These are phyloP conservation scores for Debaryomyces castellii DNA, from an alignment of 805 yeast species.

Conservation along the genomic window DNA sequence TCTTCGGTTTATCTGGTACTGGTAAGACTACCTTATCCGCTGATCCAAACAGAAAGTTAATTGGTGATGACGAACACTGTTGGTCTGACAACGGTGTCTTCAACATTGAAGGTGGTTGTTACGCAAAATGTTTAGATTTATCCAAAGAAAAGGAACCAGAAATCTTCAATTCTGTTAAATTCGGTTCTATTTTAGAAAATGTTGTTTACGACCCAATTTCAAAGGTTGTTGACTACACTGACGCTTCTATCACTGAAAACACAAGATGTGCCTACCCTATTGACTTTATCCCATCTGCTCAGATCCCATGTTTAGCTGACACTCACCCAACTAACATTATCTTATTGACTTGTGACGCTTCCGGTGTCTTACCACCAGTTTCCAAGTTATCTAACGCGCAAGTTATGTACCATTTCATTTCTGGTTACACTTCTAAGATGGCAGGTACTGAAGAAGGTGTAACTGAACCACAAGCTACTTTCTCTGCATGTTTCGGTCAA, in stretches of 20 bases:
- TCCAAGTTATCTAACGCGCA: constrained; percentile 91
- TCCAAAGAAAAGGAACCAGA: constrained; percentile 95
- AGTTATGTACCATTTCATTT: constrained; percentile 98
- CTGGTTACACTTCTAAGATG: constrained; percentile 99
- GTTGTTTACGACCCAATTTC: constrained; percentile 78
- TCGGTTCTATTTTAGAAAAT: constrained; percentile 93
- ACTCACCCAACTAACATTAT: constrained; percentile 90
- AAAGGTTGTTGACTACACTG: constrained; percentile 83
- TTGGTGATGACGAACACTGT: constrained; percentile 99
- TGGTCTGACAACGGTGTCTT: constrained; percentile 98
- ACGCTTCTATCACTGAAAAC: constrained; percentile 86
- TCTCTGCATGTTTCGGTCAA: constrained; percentile 98
- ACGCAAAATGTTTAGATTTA: constrained; percentile 93
- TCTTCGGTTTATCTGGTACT: constrained; percentile 96
- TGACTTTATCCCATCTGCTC: constrained; percentile 93
- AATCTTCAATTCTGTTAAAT: constrained; percentile 90
- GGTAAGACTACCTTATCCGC: constrained; percentile 98
- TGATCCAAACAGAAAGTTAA: constrained; percentile 87
- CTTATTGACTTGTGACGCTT: constrained; percentile 93
- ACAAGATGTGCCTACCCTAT: constrained; percentile 99
- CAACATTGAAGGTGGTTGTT: constrained; percentile 99
- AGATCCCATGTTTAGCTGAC: constrained; percentile 90
- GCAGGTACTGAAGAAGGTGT: constrained; percentile 99
- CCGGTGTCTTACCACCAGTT: constrained; percentile 97
- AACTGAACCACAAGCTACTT: constrained; percentile 96